Evolutionary conservation across 2,329 filamentous ascomycete genomes (phyloP), one percentile per base, ranked within the genome.

Genomic region (Trichoderma asperellum): DNA sequence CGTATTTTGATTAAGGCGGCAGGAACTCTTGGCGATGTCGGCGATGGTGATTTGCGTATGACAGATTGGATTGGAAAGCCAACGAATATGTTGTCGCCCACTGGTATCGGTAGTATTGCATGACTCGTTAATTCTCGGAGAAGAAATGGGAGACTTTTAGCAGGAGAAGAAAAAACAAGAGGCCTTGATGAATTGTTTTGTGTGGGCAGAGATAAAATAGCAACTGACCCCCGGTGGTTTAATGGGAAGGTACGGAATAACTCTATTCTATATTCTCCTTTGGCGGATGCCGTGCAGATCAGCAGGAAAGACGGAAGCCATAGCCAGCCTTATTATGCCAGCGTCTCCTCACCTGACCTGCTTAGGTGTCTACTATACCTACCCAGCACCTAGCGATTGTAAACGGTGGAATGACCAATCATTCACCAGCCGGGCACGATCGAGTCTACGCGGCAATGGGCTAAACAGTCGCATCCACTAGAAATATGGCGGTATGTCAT

Each of bases 191-290:
- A 49, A 49, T 24, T 12, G n/a, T 49, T 24, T 49, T 5, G n/a
- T 37, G 14, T 2, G 24, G 18, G 11, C 35, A 16, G 47, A 12
- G n/a, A 49, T 24, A 49, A 60, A 37, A 61, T 58, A 37, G 10
- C 10, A 43, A 8, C 18, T 43, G 2, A 18, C 29, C 16, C 18
- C 29, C 7, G 29, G 16, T 18, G 24, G 7, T 49, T 24, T 24
- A 8, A 34, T n/a, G 29, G 40, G 59, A 47, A 60, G 53, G 62
- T 40, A 66, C 62, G 29, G 53, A n/a, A 66, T 18, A 49, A n/a
- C 14, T 12, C 24, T 66, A 21, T 58, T n/a, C 24, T 29, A n/a
- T 12, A 14, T 16, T 29, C 21, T 29, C 34, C 27, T 35, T 24
- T 34, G 32, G 10, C 53, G 1, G 56, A 47, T 4, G 62, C 53